Conservation (phyloP, 352 stramenopile genomes). For the Plasmopara muralis region DNA sequence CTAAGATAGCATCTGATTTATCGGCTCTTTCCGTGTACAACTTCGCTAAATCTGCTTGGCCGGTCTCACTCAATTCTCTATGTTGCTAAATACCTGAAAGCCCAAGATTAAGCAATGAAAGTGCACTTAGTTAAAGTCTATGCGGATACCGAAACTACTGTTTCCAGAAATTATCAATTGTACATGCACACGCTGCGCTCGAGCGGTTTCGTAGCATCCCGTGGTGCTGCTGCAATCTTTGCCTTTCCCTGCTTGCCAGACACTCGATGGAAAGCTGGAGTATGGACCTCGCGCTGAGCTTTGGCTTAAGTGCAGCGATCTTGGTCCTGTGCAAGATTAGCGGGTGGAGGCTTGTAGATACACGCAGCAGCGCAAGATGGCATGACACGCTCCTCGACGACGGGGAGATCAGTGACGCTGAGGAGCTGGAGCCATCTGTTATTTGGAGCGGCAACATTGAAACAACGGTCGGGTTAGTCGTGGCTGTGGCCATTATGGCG, state of each 20-base stretch:
- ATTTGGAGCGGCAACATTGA: slow-evolving; percentile 19
- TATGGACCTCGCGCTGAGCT: too few species aligned
- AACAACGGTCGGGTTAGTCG: slow-evolving; percentile 16
- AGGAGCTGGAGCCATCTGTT: neutral
- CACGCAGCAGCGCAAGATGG: slow-evolving; percentile 14
- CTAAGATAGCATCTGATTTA: too few species aligned
- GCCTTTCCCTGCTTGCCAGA: too few species aligned
- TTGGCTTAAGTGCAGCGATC: slow-evolving; percentile 4
- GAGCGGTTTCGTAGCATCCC: slow-evolving; percentile 8
- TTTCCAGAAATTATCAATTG: neutral
- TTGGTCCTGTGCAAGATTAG: slow-evolving; percentile 15
- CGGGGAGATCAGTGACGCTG: slow-evolving; percentile 4
- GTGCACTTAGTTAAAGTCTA: too few species aligned
- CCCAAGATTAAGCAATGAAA: too few species aligned
- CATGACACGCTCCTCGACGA: slow-evolving; percentile 7
- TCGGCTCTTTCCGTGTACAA: too few species aligned
- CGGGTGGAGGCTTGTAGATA: slow-evolving; percentile 12
- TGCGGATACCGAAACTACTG: too few species aligned
- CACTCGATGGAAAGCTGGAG: too few species aligned
- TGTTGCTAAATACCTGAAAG: too few species aligned
- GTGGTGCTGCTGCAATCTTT: neutral
- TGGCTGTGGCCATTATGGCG: slow-evolving; percentile 1
- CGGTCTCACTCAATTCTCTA: too few species aligned
- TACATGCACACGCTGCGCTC: slow-evolving; percentile 2
- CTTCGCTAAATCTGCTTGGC: too few species aligned